Conservation (phyloP, 2,329 filamentous ascomycete genomes). For the Orbilia blumenaviensis region DNA sequence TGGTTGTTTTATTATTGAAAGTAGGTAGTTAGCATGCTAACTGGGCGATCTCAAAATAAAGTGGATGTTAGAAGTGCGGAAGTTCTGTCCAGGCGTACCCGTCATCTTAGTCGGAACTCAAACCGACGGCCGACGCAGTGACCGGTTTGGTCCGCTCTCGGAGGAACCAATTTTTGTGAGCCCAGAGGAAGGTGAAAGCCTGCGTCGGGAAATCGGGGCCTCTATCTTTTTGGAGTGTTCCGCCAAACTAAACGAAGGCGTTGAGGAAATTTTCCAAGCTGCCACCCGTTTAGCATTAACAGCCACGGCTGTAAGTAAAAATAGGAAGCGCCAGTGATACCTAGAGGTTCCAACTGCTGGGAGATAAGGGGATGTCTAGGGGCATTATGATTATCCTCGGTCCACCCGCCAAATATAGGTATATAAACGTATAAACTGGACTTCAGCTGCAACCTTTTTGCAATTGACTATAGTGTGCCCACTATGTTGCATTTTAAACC, state of each 20-base stretch:
- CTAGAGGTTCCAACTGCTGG: too few species aligned
- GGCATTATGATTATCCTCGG: too few species aligned
- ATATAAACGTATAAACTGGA: too few species aligned
- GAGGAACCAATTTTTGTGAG: background rate
- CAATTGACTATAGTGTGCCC: too few species aligned
- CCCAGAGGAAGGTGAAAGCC: conserved; percentile 53
- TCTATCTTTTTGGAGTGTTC: conserved; percentile 99
- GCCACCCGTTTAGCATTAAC: conserved; percentile 74
- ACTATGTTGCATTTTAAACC: too few species aligned
- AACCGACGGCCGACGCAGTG: conserved; percentile 97
- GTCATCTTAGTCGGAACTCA: conserved; percentile 99
- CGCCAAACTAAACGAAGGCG: conserved; percentile 98
- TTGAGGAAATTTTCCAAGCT: conserved; percentile 98
- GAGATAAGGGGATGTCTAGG: too few species aligned
- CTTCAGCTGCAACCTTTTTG: too few species aligned
- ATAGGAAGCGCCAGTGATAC: conserved; percentile 54
- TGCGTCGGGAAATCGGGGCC: conserved; percentile 75
- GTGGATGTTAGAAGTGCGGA: conserved; percentile 99
- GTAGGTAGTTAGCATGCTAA: too few species aligned
- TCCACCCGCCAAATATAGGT: too few species aligned
- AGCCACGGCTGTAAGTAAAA: conserved; percentile 57
- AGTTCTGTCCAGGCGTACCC: conserved; percentile 97
- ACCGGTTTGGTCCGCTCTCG: conserved; percentile 68
- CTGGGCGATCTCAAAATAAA: conserved; percentile 64
- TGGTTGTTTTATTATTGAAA: too few species aligned